Conservation (phyloP, 2,329 filamentous ascomycete species). For the Chaetomium sp. region DNA sequence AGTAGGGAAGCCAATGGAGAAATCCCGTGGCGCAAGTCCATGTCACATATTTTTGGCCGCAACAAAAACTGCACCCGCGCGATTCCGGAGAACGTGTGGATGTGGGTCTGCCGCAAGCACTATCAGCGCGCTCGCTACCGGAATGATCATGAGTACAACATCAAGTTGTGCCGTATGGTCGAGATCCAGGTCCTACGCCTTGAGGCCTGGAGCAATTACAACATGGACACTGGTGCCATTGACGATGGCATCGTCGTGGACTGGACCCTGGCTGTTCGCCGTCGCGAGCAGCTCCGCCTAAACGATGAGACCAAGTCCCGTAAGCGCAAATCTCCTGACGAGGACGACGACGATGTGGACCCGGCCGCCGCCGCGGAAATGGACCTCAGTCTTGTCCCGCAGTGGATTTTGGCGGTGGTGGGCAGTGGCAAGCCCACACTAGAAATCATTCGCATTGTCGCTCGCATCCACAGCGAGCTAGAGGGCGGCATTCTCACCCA, state of each 20-base stretch:
- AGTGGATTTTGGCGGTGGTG: slow-evolving; percentile 43
- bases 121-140: slow-evolving; percentile 72
- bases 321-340: not conserved
- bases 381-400: slow-evolving; percentile 37
- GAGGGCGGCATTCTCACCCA: slow-evolving; percentile 35
- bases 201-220: slow-evolving; percentile 54
- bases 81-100: slow-evolving; percentile 65
- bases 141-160: slow-evolving; percentile 54
- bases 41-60: slow-evolving; percentile 75
- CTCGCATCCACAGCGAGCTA: slow-evolving; percentile 40
- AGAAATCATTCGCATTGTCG: slow-evolving; percentile 43
- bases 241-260: slow-evolving; percentile 42
- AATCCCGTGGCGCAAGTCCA: slow-evolving; percentile 53
- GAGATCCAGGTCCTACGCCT: slow-evolving; percentile 56
- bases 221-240: slow-evolving; percentile 29
- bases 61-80: slow-evolving; percentile 71
- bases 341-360: slow-evolving; percentile 28
- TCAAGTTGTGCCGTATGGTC: slow-evolving; percentile 58
- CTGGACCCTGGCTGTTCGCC: slow-evolving; percentile 58
- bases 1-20: slow-evolving; percentile 31
- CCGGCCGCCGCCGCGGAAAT: slow-evolving; percentile 23
- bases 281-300: slow-evolving; percentile 53
- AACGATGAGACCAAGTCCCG: not conserved
- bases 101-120: slow-evolving; percentile 73
- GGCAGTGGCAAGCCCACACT: slow-evolving; percentile 42